Base-by-base conservation (phyloP, 371 early-diverging fungal genomes). In the Apophysomyces trapeziformis region DNA sequence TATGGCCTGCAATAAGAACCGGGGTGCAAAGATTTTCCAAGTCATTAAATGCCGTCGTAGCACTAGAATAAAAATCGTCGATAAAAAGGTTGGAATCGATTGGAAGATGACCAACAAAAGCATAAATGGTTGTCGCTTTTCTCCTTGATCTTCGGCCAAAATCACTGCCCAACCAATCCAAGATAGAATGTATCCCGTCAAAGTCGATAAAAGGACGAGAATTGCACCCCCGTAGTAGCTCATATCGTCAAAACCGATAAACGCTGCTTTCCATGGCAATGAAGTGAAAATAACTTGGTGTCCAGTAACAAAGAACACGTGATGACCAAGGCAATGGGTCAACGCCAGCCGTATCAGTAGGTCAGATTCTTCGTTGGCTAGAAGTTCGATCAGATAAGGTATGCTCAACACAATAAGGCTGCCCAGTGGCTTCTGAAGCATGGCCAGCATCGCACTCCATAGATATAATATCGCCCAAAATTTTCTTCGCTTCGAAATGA, bases 21-120 rank as follows among this genome's bases (percentile, higher is more conserved):
- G 81, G 1, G 98, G 97, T 4, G 94, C 95, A 86, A 94, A 97
- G 18, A 96, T 87, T 68, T 94, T 93, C 98, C 97, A 97, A 13
- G 95, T 94, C 96, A 95, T 95, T 67, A 96, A 80, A 73, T 97
- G 97, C 4, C 96, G 76, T 46, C 91, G 77, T 62, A 94, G 85
- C 61, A 85, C 77, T 13, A 70, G 74, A 18, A 87, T 81, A 64
- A 89, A 85, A 61, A 88, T 70, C 14, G 89, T 81, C 5, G 86
- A 75, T 18, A 83, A 71, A 32, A 73, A 62, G 0, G 90, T 82
- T 7, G 88, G 78, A 16, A 85, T 73, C 12, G 79, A 68, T 18
- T 86, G 88, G 21, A 86, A 45, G 37, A 82, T 75, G 37, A 76
- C 67, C 54, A 84, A 66, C 18, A 88, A 64, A 37, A 79, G 60